Conservation (phyloP, 495 filamentous ascomycete species). For the Xylaria cubensis region DNA sequence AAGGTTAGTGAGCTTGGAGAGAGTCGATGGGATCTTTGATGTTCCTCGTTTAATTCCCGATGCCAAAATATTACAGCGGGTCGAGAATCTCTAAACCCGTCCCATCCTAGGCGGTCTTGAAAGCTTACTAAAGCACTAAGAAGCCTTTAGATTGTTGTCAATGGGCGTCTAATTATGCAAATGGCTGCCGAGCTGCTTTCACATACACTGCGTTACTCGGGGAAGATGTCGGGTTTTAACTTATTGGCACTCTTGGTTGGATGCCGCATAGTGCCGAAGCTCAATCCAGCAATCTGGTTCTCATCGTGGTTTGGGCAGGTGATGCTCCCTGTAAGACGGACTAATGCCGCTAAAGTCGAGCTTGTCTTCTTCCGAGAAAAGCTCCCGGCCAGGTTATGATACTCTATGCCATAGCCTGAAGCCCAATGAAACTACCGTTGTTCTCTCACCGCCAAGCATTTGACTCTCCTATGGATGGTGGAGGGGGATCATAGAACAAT, state of each 20-base stretch:
- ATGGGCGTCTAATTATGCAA: background rate
- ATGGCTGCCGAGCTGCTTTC: background rate
- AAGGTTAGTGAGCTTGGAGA: background rate
- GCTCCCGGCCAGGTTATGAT: background rate
- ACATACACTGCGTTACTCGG: background rate
- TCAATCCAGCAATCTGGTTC: constrained; percentile 4
- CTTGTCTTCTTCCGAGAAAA: background rate
- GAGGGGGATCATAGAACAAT: background rate
- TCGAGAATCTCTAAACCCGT: background rate
- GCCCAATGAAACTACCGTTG: no score
- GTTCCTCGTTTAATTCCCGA: background rate
- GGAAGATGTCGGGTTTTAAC: background rate
- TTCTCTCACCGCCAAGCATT: background rate
- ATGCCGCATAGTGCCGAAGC: constrained; percentile 8
- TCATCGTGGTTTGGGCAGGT: constrained; percentile 3
- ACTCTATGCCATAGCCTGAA: background rate
- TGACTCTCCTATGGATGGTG: background rate
- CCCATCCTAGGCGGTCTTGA: background rate
- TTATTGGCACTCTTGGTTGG: background rate
- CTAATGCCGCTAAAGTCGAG: background rate
- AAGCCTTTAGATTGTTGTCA: background rate
- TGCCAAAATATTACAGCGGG: constrained; percentile 4
- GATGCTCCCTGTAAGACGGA: background rate
- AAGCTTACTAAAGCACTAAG: constrained; percentile 17
- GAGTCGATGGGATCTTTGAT: background rate